Conservation (phyloP, 331 rosid species). For the Telfairia occidentalis region DNA sequence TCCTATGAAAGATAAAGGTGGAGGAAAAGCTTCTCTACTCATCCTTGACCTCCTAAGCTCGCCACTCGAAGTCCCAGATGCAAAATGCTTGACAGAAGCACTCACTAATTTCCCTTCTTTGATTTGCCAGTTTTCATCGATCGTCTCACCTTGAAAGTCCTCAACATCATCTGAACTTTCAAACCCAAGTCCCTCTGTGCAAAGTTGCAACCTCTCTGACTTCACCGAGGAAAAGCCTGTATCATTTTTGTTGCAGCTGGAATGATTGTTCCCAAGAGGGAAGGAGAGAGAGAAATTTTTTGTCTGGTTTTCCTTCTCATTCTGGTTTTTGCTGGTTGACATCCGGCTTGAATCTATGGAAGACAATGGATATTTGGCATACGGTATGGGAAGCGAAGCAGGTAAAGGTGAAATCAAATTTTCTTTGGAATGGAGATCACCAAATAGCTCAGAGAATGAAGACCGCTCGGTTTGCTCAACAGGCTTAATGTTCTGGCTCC, state of each 20-base stretch:
- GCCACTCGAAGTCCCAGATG: slow-evolving; percentile 10
- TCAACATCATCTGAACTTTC: slow-evolving; percentile 82
- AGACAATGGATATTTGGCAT: neutral
- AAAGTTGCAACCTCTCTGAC: slow-evolving; percentile 59
- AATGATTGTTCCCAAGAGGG: slow-evolving; percentile 10
- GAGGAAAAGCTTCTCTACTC: slow-evolving; percentile 40
- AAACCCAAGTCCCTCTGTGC: slow-evolving; percentile 88
- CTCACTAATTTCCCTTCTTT: slow-evolving; percentile 23
- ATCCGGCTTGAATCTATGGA: neutral
- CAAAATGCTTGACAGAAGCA: neutral
- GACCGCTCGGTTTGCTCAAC: slow-evolving; percentile 22
- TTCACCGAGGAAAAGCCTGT: slow-evolving; percentile 49
- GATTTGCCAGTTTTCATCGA: slow-evolving; percentile 14
- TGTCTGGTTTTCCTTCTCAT: neutral
- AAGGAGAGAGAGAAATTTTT: slow-evolving; percentile 12
- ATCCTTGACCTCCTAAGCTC: slow-evolving; percentile 23
- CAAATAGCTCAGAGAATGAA: slow-evolving; percentile 67
- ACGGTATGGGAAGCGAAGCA: neutral
- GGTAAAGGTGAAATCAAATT: slow-evolving; percentile 6
- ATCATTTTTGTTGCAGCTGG: slow-evolving; percentile 27
- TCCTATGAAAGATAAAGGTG: slow-evolving; percentile 76
- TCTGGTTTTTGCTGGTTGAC: slow-evolving; percentile 7
- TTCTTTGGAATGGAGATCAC: slow-evolving; percentile 71
- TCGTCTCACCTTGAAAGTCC: slow-evolving; percentile 26
- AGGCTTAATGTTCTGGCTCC: slow-evolving; percentile 36